A percentile compares a stretch with the other conserved stretches of the same genome.
Evolutionary conservation across 495 filamentous ascomycete genomes (phyloP).

Genomic region (Bacidia rubella): DNA sequence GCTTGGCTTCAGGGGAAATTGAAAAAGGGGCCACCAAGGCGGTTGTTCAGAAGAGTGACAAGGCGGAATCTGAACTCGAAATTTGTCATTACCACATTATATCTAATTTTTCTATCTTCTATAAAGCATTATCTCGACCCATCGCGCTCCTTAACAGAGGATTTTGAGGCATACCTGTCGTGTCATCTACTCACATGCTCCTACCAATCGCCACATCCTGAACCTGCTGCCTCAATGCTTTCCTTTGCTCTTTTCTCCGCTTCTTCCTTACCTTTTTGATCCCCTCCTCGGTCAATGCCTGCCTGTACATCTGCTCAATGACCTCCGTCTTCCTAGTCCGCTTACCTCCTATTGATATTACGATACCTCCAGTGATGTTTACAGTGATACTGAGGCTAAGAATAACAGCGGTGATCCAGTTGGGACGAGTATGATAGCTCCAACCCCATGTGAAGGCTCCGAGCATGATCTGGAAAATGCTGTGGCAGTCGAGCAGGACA

Average conservation of each 20-base stretch:
- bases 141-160: not conserved
- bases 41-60: too few species aligned
- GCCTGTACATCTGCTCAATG: not conserved
- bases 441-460: not conserved
- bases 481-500: not conserved
- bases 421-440: not conserved
- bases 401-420: not conserved
- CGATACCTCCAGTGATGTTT: not conserved
- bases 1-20: too few species aligned
- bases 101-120: not conserved
- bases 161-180: not conserved
- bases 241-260: not conserved
- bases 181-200: not conserved
- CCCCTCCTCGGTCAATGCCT: not conserved
- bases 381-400: not conserved
- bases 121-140: not conserved
- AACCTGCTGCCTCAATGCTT: not conserved
- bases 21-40: too few species aligned
- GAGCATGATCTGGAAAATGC: not conserved
- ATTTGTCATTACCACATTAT: not conserved
- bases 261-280: not conserved
- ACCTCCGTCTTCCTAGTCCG: not conserved
- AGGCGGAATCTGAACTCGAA: too few species aligned
- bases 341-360: not conserved
- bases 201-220: not conserved